Evolutionary conservation across 1,284 basidiomycete species (phyloP), one percentile per base, ranked within the genome.

Genomic region (Ceratobasidium sp.): DNA sequence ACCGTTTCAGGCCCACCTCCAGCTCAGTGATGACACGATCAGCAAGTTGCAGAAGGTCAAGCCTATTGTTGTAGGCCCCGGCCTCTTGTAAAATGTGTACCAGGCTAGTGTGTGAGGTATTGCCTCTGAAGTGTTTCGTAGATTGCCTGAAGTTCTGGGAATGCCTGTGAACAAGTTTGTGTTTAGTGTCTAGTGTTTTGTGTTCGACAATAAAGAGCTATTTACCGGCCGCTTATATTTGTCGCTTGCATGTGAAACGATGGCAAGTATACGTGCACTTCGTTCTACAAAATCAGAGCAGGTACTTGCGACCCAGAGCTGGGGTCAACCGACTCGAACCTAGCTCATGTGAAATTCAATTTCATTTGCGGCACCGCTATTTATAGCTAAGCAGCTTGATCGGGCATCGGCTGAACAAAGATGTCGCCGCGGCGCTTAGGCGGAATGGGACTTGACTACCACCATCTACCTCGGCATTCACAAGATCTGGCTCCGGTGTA

Each of bases 21-120:
- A 87, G 38, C 84, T 91, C 65, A 86, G 86, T 71, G 87, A 90
- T 81, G 89, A 87, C 20, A 88, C 88, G 6, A 87, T 91, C 75
- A 83, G 86, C 10, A 83, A 85, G 62, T 84, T 91, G 23, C 86
- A 85, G 75, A 91, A 91, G 85, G 88, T 84, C 15, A 91, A 91
- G 82, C 85, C 84, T 26, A 84, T 84, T n/a, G 88, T 91, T 46
- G 84, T 90, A 77, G 87, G 87, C n/a, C 82, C 83, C 1, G 46
- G 65, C 23, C 23, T 67, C 26, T 67, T 61, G 28, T 61, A 50
- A 50, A 50, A 9, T 15, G 4, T 50, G 48, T 50, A 20, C 20
- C 15, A 9, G 48, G 48, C 15, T 50, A 50, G 48, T 50, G 20
- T 50, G 13, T 50, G 3, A 20, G 13, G 48, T 15, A 20, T 50